phyloP scores from a whole-genome alignment of 2,329 filamentous ascomycete genomes.

The Aphanoascus verrucosus region DNA sequence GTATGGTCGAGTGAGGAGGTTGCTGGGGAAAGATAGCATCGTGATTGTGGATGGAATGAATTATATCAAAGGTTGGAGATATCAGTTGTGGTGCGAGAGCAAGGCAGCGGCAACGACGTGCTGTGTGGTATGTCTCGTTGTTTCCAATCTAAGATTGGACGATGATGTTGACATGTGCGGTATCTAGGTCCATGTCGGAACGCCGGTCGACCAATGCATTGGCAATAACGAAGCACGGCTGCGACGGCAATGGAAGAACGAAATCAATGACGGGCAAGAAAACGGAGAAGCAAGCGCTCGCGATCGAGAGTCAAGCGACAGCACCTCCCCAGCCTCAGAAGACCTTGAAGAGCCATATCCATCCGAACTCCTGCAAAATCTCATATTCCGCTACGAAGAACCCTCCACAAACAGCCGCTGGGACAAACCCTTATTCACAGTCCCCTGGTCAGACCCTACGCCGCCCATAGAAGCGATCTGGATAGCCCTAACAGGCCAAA shows the following conservation, averaged over 20 bases:
- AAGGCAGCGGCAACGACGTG: conserved; percentile 52
- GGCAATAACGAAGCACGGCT: conserved; percentile 41
- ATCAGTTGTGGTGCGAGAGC: conserved; percentile 57
- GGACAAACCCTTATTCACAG: conserved; percentile 56
- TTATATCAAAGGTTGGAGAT: conserved; percentile 59
- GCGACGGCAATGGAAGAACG: neutral
- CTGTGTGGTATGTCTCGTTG: conserved; percentile 44
- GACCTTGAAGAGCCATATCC: conserved; percentile 37
- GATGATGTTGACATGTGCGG: neutral
- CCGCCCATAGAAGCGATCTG: conserved; percentile 52
- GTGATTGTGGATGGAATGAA: conserved; percentile 56
- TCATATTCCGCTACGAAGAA: conserved; percentile 57
- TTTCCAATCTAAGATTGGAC: neutral
- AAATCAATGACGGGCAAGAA: conserved; percentile 2
- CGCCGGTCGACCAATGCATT: conserved; percentile 45
- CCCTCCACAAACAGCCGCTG: conserved; percentile 55
- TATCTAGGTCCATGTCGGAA: conserved; percentile 47
- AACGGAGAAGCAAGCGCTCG: neutral
- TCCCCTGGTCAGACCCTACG: conserved; percentile 45
- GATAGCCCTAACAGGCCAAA: conserved; percentile 42
- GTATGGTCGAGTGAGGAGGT: conserved; percentile 51
- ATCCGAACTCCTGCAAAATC: conserved; percentile 49
- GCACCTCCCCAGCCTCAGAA: neutral
- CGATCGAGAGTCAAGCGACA: neutral
- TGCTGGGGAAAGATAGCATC: conserved; percentile 47